Conservation (phyloP, 2,329 filamentous ascomycete species). For the Westerdykella aurantiaca region DNA sequence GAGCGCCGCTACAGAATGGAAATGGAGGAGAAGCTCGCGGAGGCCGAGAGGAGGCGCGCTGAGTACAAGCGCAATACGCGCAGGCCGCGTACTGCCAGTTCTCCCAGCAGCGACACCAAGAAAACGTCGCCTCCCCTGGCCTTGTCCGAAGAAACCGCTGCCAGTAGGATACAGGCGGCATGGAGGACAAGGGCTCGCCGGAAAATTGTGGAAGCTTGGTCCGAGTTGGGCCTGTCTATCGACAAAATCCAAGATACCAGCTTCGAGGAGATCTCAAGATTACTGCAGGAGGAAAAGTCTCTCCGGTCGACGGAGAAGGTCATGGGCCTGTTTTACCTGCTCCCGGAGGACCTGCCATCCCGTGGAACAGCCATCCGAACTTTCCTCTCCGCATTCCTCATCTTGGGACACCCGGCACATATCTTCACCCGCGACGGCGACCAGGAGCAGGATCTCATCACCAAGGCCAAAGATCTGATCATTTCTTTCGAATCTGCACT, state of each 20-base stretch:
- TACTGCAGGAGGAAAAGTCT: slow-evolving; percentile 62
- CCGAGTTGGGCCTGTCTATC: slow-evolving; percentile 61
- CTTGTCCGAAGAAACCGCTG: slow-evolving; percentile 58
- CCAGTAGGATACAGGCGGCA: slow-evolving; percentile 60
- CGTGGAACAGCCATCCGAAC: slow-evolving; percentile 65
- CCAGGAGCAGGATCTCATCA: slow-evolving; percentile 65
- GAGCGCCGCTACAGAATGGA: slow-evolving; percentile 63
- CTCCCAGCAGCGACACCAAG: slow-evolving; percentile 42
- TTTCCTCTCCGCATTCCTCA: slow-evolving; percentile 74
- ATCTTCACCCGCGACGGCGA: slow-evolving; percentile 70
- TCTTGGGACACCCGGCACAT: slow-evolving; percentile 70
- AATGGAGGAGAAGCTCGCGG: slow-evolving; percentile 74
- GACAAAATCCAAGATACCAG: slow-evolving; percentile 63
- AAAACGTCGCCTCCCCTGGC: slow-evolving; percentile 22
- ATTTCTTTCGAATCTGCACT: slow-evolving; percentile 72
- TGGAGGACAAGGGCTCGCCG: slow-evolving; percentile 59
- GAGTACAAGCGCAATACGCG: slow-evolving; percentile 48
- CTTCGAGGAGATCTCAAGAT: slow-evolving; percentile 67
- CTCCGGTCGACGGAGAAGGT: slow-evolving; percentile 61
- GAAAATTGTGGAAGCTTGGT: slow-evolving; percentile 60
- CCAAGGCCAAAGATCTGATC: slow-evolving; percentile 70
- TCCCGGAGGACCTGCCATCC: slow-evolving; percentile 53
- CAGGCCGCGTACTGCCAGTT: slow-evolving; percentile 56
- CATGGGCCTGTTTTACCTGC: slow-evolving; percentile 62
- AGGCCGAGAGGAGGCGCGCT: slow-evolving; percentile 64